phyloP scores from a whole-genome alignment of 257 asterid species.

The Dorcoceras hygrometricum region DNA sequence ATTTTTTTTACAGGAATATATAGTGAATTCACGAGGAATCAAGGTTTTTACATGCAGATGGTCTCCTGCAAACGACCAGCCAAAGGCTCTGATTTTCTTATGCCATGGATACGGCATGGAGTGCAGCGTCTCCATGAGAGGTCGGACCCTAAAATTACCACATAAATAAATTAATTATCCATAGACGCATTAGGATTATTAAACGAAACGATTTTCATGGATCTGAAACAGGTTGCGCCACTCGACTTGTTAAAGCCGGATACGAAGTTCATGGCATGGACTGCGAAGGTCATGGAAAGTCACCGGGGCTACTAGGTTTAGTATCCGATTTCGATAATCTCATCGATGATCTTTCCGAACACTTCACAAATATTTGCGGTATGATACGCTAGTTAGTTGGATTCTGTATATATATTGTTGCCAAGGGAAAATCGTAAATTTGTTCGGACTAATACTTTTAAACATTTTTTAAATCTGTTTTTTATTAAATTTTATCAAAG shows the following conservation, averaged over 20 bases:
- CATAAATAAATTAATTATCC: neutral
- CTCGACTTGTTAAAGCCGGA: constrained; percentile 50
- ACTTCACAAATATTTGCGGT: constrained; percentile 52
- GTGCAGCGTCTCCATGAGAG: constrained; percentile 58
- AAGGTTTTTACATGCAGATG: constrained; percentile 44
- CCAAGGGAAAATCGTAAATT: too few species aligned
- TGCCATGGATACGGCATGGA: constrained; percentile 73
- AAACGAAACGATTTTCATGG: neutral
- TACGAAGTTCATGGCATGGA: constrained; percentile 63
- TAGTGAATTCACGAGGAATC: constrained; percentile 36
- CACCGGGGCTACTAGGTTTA: constrained; percentile 49
- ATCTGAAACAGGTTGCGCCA: constrained; percentile 35
- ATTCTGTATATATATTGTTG: too few species aligned
- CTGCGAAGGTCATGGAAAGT: constrained; percentile 70
- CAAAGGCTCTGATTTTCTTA: constrained; percentile 44
- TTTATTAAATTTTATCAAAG: too few species aligned
- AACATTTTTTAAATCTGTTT: too few species aligned
- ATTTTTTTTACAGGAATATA: constrained; percentile 30
- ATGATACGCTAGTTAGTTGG: constrained; percentile 2
- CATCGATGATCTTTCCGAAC: constrained; percentile 46
- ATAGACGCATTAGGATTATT: too few species aligned
- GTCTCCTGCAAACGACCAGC: constrained; percentile 34
- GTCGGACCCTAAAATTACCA: constrained; percentile 13
- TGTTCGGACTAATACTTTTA: too few species aligned
- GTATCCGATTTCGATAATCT: constrained; percentile 47